phyloP scores from a whole-genome alignment of 1,284 basidiomycete genomes.

The Mycena citricolor region DNA sequence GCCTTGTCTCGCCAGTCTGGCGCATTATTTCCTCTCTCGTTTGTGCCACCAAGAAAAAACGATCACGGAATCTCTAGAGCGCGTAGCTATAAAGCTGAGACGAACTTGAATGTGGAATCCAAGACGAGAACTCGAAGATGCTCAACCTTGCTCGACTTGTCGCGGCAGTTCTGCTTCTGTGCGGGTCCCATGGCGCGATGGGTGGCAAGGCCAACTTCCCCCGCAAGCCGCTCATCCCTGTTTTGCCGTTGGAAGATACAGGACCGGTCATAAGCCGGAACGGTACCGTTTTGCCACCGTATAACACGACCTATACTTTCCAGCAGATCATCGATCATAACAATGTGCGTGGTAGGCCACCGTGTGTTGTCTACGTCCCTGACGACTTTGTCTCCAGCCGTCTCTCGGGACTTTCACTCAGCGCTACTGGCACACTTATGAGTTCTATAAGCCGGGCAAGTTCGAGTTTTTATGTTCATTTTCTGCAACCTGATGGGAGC shows the following conservation, averaged over 20 bases:
- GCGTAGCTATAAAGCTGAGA: too few relatives aligned
- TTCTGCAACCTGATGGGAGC: slow-evolving; percentile 3
- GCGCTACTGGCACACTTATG: slow-evolving; percentile 66
- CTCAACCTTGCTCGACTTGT: too few relatives aligned
- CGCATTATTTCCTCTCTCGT: too few relatives aligned
- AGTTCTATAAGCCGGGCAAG: slow-evolving; percentile 56
- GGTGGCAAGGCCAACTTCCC: slow-evolving; percentile 40
- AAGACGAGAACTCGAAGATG: too few relatives aligned
- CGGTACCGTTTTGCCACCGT: slow-evolving; percentile 44
- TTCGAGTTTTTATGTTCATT: slow-evolving; percentile 22
- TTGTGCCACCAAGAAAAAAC: too few relatives aligned
- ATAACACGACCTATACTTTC: slow-evolving; percentile 59
- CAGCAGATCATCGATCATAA: slow-evolving; percentile 73
- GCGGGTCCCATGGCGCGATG: too few relatives aligned
- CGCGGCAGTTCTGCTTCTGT: too few relatives aligned
- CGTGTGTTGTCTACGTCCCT: too few relatives aligned
- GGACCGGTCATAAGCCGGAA: slow-evolving; percentile 43
- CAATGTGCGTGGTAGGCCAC: slow-evolving; percentile 33
- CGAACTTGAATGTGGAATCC: too few relatives aligned
- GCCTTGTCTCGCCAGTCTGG: too few relatives aligned
- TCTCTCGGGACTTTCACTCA: slow-evolving; percentile 77
- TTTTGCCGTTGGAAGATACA: slow-evolving; percentile 24
- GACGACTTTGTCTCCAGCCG: slow-evolving; percentile 36
- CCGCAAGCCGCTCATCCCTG: slow-evolving; percentile 38
- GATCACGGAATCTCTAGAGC: too few relatives aligned